These are phyloP conservation scores for Starmera caribaea DNA, from an alignment of 805 yeast species.

Conservation along the genomic window DNA sequence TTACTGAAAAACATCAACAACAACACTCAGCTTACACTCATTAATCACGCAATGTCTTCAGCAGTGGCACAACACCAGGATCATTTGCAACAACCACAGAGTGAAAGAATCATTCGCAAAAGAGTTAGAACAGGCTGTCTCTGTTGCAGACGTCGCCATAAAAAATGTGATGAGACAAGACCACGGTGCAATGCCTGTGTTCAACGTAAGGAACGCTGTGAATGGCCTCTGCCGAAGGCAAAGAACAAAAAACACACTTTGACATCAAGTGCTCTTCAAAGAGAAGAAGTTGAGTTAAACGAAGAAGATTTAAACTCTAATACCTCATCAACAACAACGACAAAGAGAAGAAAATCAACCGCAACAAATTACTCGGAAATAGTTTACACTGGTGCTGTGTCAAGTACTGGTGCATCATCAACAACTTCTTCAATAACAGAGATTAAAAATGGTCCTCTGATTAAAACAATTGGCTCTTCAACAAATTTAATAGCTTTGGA, in stretches of 20 bases:
- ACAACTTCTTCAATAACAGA: neutral
- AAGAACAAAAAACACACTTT: neutral
- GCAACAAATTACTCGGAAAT: neutral
- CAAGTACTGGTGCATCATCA: neutral
- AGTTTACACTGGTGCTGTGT: neutral
- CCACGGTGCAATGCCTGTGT: neutral
- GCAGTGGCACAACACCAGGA: too few species aligned
- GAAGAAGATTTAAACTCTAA: too few species aligned
- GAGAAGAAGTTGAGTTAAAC: too few species aligned
- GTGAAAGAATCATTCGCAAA: neutral
- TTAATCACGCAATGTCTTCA: too few species aligned
- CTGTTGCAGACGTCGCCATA: constrained; percentile 1
- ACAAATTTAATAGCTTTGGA: neutral
- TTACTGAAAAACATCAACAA: too few species aligned
- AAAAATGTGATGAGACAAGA: constrained; percentile 1
- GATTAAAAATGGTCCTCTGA: too few species aligned
- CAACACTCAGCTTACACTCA: too few species aligned
- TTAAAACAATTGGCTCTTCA: neutral
- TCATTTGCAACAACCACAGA: too few species aligned
- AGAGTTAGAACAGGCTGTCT: constrained; percentile 1
- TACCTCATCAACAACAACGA: neutral
- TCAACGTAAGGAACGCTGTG: neutral
- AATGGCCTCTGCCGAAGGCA: neutral
- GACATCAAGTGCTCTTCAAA: neutral
- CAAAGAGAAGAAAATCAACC: neutral